Percentiles rank a stretch among this genome's conserved stretches.
Evolutionary conservation across 805 yeast genomes (phyloP).

Genomic region (Suhomyces pyralidae): DNA sequence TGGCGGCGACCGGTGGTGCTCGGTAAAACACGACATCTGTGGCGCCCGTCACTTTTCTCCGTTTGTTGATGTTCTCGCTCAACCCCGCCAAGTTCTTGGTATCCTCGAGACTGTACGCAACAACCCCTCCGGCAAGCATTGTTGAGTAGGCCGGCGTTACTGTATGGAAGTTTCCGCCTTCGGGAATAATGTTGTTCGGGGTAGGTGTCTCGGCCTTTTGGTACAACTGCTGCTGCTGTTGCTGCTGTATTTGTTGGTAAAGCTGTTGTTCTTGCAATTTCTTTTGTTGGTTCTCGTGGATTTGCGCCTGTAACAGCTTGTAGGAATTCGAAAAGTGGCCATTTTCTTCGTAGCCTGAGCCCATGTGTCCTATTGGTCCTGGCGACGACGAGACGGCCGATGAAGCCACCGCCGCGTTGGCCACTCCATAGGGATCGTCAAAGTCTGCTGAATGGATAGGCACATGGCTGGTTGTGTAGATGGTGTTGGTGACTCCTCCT

Average conservation of each 20-base stretch:
- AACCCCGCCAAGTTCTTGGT: slow-evolving; percentile 14
- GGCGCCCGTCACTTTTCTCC: slow-evolving; percentile 12
- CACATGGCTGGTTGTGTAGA: slow-evolving; percentile 12
- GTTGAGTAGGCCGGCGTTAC: slow-evolving; percentile 35
- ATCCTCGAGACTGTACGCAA: slow-evolving; percentile 30
- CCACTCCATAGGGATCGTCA: slow-evolving; percentile 1
- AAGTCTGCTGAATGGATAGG: slow-evolving; percentile 16
- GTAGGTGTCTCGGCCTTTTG: slow-evolving; percentile 11
- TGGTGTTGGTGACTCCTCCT: slow-evolving; percentile 22
- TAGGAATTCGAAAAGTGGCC: slow-evolving; percentile 12
- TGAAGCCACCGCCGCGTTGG: not conserved
- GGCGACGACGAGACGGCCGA: not conserved
- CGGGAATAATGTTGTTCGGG: slow-evolving; percentile 11
- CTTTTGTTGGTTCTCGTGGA: slow-evolving; percentile 14
- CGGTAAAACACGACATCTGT: slow-evolving; percentile 56
- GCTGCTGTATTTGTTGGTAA: slow-evolving; percentile 15
- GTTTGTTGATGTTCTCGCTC: slow-evolving; percentile 25
- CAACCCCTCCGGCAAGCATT: slow-evolving; percentile 37
- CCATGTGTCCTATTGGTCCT: not conserved
- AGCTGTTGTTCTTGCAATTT: slow-evolving; percentile 12
- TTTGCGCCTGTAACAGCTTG: slow-evolving; percentile 15
- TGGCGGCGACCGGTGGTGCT: slow-evolving; percentile 56
- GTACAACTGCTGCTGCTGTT: slow-evolving; percentile 14
- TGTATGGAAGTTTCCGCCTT: slow-evolving; percentile 21
- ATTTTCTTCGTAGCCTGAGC: not conserved